These are phyloP conservation scores for Pachyrhizus erosus DNA, from an alignment of 306 rosid species.

Conservation along the genomic window DNA sequence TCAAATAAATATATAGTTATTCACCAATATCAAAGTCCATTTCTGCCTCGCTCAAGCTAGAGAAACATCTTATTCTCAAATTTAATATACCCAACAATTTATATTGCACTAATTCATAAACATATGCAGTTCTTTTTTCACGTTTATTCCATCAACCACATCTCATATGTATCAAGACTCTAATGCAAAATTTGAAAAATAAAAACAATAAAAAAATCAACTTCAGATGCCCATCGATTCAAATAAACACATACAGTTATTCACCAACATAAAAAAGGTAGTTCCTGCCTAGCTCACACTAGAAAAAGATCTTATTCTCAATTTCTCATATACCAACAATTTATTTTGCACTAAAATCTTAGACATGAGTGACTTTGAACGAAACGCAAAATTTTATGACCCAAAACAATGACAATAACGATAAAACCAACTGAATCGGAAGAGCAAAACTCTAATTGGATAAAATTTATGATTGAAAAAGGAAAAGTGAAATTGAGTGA, in stretches of 20 bases:
- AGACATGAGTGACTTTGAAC: not conserved
- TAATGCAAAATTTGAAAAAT: not conserved
- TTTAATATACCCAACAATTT: too few species aligned
- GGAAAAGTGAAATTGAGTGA: not conserved
- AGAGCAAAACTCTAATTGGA: not conserved
- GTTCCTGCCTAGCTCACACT: not conserved
- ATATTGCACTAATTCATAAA: too few species aligned
- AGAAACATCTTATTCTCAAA: too few species aligned
- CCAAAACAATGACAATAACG: not conserved
- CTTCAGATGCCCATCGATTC: conserved; percentile 4
- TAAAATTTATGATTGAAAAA: not conserved
- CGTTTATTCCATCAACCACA: conserved; percentile 39
- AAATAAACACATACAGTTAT: too few species aligned
- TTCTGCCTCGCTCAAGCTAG: too few species aligned
- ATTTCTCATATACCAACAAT: not conserved
- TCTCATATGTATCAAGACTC: conserved; percentile 40
- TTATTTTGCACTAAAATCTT: conserved; percentile 10
- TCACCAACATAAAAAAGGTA: not conserved
- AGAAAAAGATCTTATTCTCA: not conserved
- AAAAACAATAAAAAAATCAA: not conserved
- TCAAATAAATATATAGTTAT: too few species aligned
- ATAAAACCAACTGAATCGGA: not conserved
- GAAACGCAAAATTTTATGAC: not conserved
- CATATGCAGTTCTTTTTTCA: conserved; percentile 49
- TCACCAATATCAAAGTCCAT: too few species aligned